phyloP scores from a whole-genome alignment of 1,284 basidiomycete species.

The Puccinia polysora region DNA sequence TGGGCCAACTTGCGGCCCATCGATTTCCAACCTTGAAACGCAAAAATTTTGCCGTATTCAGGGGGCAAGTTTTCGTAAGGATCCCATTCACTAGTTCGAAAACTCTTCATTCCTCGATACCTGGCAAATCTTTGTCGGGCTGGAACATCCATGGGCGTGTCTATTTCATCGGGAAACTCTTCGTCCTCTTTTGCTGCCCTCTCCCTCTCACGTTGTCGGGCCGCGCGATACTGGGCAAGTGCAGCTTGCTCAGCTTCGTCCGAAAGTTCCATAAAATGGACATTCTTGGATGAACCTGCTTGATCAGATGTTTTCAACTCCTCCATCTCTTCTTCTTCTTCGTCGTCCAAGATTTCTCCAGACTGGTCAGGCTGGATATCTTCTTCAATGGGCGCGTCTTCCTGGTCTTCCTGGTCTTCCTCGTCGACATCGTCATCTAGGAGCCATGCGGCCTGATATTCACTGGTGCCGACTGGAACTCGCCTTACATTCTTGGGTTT shows the following conservation, averaged over 20 bases:
- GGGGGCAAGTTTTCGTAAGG: slow-evolving; percentile 90
- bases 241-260: slow-evolving; percentile 49
- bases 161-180: slow-evolving; percentile 93
- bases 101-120: slow-evolving; percentile 82
- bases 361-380: neutral
- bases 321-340: slow-evolving; percentile 55
- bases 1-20: slow-evolving; percentile 69
- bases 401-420: slow-evolving; percentile 57
- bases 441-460: slow-evolving; percentile 91
- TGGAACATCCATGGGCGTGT: slow-evolving; percentile 82
- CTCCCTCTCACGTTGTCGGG: slow-evolving; percentile 18
- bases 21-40: slow-evolving; percentile 88
- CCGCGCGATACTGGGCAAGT: slow-evolving; percentile 41
- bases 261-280: slow-evolving; percentile 40
- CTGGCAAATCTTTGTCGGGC: slow-evolving; percentile 84
- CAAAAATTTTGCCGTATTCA: slow-evolving; percentile 92
- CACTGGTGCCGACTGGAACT: slow-evolving; percentile 54
- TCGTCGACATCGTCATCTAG: slow-evolving; percentile 52
- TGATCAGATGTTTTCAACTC: slow-evolving; percentile 51
- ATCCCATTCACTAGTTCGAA: slow-evolving; percentile 95
- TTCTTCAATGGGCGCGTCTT: slow-evolving; percentile 50
- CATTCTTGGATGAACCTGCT: slow-evolving; percentile 45
- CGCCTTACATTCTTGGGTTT: slow-evolving; percentile 5
- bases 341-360: slow-evolving; percentile 40
- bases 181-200: slow-evolving; percentile 60